Evolutionary conservation across 2,329 filamentous ascomycete species (phyloP), one percentile per base, ranked within the genome.

Genomic region (Colletotrichum higginsianum): DNA sequence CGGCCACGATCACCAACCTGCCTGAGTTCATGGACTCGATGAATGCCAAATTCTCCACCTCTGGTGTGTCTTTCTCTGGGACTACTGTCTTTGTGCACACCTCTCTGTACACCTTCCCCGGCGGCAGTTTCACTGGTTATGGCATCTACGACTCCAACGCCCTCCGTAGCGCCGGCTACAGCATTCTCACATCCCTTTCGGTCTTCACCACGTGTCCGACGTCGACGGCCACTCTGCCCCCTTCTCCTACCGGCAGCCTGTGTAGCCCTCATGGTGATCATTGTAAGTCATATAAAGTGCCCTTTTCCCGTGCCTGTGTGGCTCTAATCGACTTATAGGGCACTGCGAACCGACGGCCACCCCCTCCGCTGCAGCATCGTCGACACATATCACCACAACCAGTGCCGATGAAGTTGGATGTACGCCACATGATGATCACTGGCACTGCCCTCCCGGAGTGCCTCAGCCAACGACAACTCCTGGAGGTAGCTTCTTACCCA

Each of bases 121-220:
- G 74, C 7, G 74, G 71, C n/a, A 74, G 63, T 53, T 68, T 75
- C 62, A 77, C 76, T 4, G 76, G 70, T 2, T 75, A 74, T 40
- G 73, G 72, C 40, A 62, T 73, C 53, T 77, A 76, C 65, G 72
- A 75, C 50, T 75, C 74, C 8, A 69, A 74, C 23, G 73, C 73
- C 8, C 65, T 77, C 6, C 73, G 71, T 4, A 65, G 68, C 15
- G 76, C 75, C 12, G 76, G 75, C 3, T 76, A 75, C 47, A 69
- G 53, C 38, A 71, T 77, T 60, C 69, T 75, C 35, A 72, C 75
- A 1, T 71, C 65, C 16, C 61, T 73, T 2, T 56, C 50, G 21
- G 65, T 61, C 23, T 56, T 50, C 7, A 71, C 58, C 5, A 58
- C 56, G 30, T 73, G 73, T 47, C 64, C 72, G 16, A 68, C 67